Evolutionary conservation across 495 filamentous ascomycete genomes (phyloP).

Genomic region (Platismatia glauca): DNA sequence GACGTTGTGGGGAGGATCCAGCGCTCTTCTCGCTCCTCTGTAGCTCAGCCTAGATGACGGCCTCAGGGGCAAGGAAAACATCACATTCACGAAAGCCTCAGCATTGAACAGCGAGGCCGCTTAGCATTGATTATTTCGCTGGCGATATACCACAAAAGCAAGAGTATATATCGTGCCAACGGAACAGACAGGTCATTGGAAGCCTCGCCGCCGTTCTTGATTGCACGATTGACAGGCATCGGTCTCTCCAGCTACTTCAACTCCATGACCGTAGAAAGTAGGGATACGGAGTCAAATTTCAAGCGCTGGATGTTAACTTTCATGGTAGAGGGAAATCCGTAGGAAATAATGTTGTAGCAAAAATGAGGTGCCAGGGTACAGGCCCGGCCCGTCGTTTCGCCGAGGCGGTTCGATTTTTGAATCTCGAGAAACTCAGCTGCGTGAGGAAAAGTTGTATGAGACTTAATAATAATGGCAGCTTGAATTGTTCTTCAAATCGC

Average conservation of each 20-base stretch:
- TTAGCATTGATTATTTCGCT: neutral
- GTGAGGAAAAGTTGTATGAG: too few relatives aligned
- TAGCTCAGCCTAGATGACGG: neutral
- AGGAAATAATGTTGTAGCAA: conserved; percentile 16
- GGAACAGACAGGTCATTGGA: conserved; percentile 37
- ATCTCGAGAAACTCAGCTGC: neutral
- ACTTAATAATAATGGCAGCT: neutral
- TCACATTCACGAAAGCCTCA: neutral
- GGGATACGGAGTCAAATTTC: conserved; percentile 56
- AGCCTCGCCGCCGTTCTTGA: conserved; percentile 55
- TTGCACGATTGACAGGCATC: conserved; percentile 41
- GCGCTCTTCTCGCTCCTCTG: neutral
- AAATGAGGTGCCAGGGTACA: conserved; percentile 20
- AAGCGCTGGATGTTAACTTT: conserved; percentile 48
- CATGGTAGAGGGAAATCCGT: conserved; percentile 29
- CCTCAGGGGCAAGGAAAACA: neutral
- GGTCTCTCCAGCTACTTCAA: conserved; percentile 68
- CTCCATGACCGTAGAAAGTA: conserved; percentile 41
- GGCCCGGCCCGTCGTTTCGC: neutral
- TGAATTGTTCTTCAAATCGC: neutral
- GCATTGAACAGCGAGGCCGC: neutral
- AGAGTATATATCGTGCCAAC: conserved; percentile 16
- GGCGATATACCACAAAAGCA: neutral
- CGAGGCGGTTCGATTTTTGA: neutral
- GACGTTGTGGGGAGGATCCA: neutral